Evolutionary conservation across 768 basidiomycete species (phyloP), one percentile per base, ranked within the genome.

Genomic region (Candolleomyces efflorescens): DNA sequence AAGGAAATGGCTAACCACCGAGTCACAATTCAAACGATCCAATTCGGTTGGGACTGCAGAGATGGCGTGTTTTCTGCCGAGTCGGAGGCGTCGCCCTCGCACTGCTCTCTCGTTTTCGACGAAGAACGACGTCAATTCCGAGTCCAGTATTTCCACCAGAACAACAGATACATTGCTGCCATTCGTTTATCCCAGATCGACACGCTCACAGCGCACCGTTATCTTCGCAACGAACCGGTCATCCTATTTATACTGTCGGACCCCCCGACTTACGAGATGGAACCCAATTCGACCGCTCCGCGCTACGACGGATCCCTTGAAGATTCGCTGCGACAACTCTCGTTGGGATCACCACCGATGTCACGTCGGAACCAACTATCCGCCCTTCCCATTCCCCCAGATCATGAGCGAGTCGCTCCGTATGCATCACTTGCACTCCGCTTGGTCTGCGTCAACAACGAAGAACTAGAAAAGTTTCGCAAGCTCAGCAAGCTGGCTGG

Each of bases 21-120:
- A 7, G 68, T 81, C 23, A 55, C 62, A 6, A 63, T 85, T 50
- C 59, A 59, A 3, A 64, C 68, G 3, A 60, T 87, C 24, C 84
- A 86, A 61, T 85, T 85, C 60, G 81, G 83, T 13, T 84, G 84
- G 84, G 72, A 77, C 62, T 86, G 84, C 59, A 75, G 84, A n/a
- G 84, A 85, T 62, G 66, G 71, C 4, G 73, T 76, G 0, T 78
- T 82, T 58, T 89, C 86, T 17, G 67, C 81, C 45, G 85, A 88
- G 67, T 68, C 48, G 43, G 46, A 45, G 56, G 56, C 10, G 38
- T 46, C 46, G 12, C 58, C 58, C 3, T 52, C 46, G 10, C 15
- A 54, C 23, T 72, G 74, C n/a, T 23, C 43, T 13, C 61, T 85
- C 26, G 50, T 51, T 37, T 83, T 79, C 59, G 66, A 74, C 49